These are phyloP conservation scores for Neurospora cerealis DNA, from an alignment of 495 filamentous ascomycete genomes.

Conservation along the genomic window DNA sequence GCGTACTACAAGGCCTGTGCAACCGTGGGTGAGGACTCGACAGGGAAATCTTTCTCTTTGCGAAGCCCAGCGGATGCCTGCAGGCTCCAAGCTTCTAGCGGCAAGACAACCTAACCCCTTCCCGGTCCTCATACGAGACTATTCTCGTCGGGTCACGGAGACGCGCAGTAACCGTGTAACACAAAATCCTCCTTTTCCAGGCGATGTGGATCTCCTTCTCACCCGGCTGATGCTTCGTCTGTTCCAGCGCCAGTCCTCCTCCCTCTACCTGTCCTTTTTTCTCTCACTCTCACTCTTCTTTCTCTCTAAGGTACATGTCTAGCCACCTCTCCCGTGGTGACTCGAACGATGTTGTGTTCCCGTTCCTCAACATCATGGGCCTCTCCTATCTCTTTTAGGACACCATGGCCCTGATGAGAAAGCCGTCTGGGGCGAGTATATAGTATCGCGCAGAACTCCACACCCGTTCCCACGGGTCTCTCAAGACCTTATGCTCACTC, in stretches of 20 bases:
- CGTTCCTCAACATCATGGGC: constrained; percentile 7
- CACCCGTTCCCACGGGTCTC: constrained; percentile 11
- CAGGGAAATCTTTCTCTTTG: constrained; percentile 7
- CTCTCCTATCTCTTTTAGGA: neutral
- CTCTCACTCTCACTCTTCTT: neutral
- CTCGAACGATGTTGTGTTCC: constrained; percentile 13
- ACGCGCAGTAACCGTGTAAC: constrained; percentile 21
- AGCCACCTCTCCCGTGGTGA: neutral
- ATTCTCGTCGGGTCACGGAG: constrained; percentile 26
- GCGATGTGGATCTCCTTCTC: neutral
- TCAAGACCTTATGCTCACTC: neutral
- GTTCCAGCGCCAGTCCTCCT: neutral
- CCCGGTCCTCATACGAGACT: constrained; percentile 22
- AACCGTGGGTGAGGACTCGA: constrained; percentile 1
- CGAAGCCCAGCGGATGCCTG: constrained; percentile 9
- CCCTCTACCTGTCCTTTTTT: constrained; percentile 1
- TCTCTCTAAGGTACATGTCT: neutral
- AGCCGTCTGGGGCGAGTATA: constrained; percentile 8
- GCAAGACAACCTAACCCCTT: constrained; percentile 7
- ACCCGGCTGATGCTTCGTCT: neutral
- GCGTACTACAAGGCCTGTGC: neutral
- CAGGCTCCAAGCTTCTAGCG: constrained; percentile 11
- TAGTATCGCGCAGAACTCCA: constrained; percentile 11
- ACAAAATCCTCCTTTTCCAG: neutral
- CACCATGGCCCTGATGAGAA: neutral